phyloP scores from a whole-genome alignment of 106 monocot genomes.

The Iris macrosiphon region DNA sequence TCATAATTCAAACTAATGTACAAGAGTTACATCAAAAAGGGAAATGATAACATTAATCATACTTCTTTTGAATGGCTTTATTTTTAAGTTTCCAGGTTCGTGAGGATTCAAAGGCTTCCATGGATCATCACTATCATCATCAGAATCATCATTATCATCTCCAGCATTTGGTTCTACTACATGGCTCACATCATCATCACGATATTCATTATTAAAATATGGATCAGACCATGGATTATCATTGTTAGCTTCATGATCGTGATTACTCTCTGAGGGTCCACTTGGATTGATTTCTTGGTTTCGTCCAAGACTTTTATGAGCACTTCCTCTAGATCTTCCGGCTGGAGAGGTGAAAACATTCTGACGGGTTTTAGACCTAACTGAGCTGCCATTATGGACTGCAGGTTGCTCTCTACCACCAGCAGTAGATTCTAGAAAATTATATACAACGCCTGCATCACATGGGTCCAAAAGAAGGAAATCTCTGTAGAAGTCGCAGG shows the following conservation, averaged over 20 bases:
- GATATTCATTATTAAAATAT: slow-evolving; percentile 12
- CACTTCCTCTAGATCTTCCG: slow-evolving; percentile 37
- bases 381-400: slow-evolving; percentile 23
- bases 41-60: slow-evolving; percentile 2
- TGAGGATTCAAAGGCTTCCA: slow-evolving; percentile 97
- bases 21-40: not conserved
- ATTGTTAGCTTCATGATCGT: slow-evolving; percentile 13
- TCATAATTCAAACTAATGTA: not conserved
- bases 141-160: slow-evolving; percentile 38
- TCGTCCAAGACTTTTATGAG: slow-evolving; percentile 25
- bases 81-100: slow-evolving; percentile 76
- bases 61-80: slow-evolving; percentile 80
- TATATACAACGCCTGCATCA: slow-evolving; percentile 62
- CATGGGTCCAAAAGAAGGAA: slow-evolving; percentile 90
- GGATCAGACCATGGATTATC: slow-evolving; percentile 19
- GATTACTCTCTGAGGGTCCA: slow-evolving; percentile 16
- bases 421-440: slow-evolving; percentile 37
- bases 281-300: slow-evolving; percentile 21
- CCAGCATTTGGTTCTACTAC: slow-evolving; percentile 29
- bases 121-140: slow-evolving; percentile 60
- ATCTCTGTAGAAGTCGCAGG: slow-evolving; percentile 79
- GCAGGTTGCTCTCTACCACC: slow-evolving; percentile 22
- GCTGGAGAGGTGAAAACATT: slow-evolving; percentile 37
- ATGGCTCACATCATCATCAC: slow-evolving; percentile 24
- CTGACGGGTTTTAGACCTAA: slow-evolving; percentile 31